These are phyloP conservation scores for Dactylorhiza incarnata DNA, from an alignment of 106 monocot species.

Conservation along the genomic window DNA sequence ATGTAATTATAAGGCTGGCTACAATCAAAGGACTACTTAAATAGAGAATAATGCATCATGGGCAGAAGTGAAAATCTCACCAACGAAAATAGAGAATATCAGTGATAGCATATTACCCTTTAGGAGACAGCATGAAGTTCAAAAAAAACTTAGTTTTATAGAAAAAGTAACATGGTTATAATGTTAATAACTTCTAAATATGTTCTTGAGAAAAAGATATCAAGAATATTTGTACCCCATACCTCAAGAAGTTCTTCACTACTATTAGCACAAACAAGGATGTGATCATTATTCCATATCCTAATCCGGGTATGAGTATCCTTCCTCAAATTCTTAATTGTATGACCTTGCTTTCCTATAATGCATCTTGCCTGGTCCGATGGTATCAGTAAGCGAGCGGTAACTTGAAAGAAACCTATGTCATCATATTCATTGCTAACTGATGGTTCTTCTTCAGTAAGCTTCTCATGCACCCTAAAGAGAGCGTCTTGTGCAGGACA, in stretches of 20 bases:
- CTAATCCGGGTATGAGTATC: constrained; percentile 20
- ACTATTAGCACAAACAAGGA: constrained; percentile 25
- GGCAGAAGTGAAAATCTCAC: not conserved
- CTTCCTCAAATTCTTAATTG: constrained; percentile 24
- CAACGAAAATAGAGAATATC: too few species aligned
- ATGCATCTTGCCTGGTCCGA: constrained; percentile 56
- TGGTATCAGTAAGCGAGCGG: constrained; percentile 47
- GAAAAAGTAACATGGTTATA: not conserved
- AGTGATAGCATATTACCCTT: too few species aligned
- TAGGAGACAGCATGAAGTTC: not conserved
- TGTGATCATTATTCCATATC: constrained; percentile 20
- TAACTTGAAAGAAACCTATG: constrained; percentile 13
- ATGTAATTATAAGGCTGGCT: not conserved
- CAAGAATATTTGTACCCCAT: constrained; percentile 2
- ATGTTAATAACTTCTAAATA: not conserved
- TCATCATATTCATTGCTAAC: constrained; percentile 22
- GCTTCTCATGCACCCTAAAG: constrained; percentile 45
- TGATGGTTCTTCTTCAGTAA: constrained; percentile 24
- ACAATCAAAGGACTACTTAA: not conserved
- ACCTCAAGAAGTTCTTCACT: constrained; percentile 61
- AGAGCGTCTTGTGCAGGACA: constrained; percentile 67
- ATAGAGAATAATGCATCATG: not conserved
- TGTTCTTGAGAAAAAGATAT: not conserved
- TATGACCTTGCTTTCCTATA: constrained; percentile 39
- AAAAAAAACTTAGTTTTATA: not conserved